Conservation (phyloP, 805 yeast species). For the Yarrowia sp. region DNA sequence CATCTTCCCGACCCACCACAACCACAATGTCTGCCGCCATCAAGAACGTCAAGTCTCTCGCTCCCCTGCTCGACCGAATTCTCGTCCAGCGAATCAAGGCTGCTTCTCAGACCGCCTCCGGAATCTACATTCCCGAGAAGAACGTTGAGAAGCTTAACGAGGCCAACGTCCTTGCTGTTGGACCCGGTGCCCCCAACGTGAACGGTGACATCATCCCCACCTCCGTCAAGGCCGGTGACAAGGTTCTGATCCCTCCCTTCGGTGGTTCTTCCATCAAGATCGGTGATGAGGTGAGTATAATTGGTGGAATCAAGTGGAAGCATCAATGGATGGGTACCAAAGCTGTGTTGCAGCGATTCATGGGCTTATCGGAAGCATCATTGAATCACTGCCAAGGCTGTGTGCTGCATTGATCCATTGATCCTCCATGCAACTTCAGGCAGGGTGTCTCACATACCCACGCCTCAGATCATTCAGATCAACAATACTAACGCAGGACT, state of each 20-base stretch:
- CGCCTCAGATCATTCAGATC: neutral
- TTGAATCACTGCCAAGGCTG: no score
- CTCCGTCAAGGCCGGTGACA: slow-evolving; percentile 84
- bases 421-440: neutral
- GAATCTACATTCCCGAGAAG: slow-evolving; percentile 92
- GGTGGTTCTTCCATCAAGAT: slow-evolving; percentile 91
- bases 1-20: neutral
- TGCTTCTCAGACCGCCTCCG: slow-evolving; percentile 85
- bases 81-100: slow-evolving; percentile 94
- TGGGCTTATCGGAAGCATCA: no score
- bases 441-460: neutral
- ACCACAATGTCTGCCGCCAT: slow-evolving; percentile 42
- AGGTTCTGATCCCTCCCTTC: slow-evolving; percentile 87
- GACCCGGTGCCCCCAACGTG: slow-evolving; percentile 82
- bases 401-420: no score
- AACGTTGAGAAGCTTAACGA: slow-evolving; percentile 91
- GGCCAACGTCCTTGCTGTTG: slow-evolving; percentile 86
- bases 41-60: slow-evolving; percentile 81
- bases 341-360: neutral
- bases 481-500: slow-evolving; percentile 36
- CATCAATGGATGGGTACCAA: neutral
- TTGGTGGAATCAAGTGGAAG: neutral
- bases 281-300: slow-evolving; percentile 56
- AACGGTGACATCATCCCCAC: slow-evolving; percentile 73
- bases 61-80: slow-evolving; percentile 93